A percentile compares a stretch with the other conserved stretches of the same genome.
Conservation (phyloP, 2,329 filamentous ascomycete species). For the Cercospora canescens region DNA sequence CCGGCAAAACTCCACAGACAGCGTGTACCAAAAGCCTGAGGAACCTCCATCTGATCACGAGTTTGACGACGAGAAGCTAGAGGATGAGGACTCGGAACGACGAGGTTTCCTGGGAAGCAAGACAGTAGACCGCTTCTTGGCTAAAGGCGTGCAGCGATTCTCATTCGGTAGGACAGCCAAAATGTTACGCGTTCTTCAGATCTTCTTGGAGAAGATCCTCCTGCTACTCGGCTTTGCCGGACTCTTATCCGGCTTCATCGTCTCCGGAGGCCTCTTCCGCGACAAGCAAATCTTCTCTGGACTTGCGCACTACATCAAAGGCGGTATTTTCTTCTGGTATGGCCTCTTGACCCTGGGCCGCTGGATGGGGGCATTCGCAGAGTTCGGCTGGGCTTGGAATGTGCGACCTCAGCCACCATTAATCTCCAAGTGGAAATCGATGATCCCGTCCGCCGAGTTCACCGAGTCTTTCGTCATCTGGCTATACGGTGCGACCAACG, state of each 20-base stretch:
- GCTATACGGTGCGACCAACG: slow-evolving; percentile 83
- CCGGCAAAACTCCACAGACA: slow-evolving; percentile 35
- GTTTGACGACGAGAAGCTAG: slow-evolving; percentile 39
- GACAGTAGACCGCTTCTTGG: slow-evolving; percentile 28
- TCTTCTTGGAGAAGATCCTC: slow-evolving; percentile 72
- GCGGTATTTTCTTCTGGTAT: slow-evolving; percentile 92
- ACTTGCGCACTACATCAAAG: slow-evolving; percentile 91
- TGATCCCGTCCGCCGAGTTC: slow-evolving; percentile 77
- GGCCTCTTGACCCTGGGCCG: slow-evolving; percentile 83
- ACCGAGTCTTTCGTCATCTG: slow-evolving; percentile 88
- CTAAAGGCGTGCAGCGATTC: slow-evolving; percentile 25
- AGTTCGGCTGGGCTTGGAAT: slow-evolving; percentile 96
- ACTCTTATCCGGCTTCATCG: slow-evolving; percentile 69
- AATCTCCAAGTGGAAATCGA: slow-evolving; percentile 62
- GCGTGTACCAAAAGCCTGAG: slow-evolving; percentile 26
- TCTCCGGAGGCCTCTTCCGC: slow-evolving; percentile 76
- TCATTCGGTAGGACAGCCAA: slow-evolving; percentile 56
- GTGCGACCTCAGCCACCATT: slow-evolving; percentile 63
- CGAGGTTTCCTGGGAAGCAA: slow-evolving; percentile 45
- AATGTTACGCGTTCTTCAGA: slow-evolving; percentile 61
- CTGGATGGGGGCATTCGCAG: slow-evolving; percentile 86
- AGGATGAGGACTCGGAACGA: slow-evolving; percentile 32
- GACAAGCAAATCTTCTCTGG: slow-evolving; percentile 70
- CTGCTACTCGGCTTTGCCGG: slow-evolving; percentile 75
- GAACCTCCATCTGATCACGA: slow-evolving; percentile 37